phyloP scores from a whole-genome alignment of 2,329 filamentous ascomycete genomes.

The Hortaea werneckii region DNA sequence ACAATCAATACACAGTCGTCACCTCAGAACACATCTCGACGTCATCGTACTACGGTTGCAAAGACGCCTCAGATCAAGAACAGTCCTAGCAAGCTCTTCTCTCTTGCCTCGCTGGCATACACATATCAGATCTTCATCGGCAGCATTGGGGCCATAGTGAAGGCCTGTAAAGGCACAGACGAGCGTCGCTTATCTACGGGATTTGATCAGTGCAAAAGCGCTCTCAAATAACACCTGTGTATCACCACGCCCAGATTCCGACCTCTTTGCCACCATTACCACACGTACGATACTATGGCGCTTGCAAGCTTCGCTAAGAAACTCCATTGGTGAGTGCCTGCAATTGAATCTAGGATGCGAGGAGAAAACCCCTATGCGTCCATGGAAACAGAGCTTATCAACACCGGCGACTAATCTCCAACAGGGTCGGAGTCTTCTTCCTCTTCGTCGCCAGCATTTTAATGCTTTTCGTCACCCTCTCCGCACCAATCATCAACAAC shows the following conservation, averaged over 20 bases:
- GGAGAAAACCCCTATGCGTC: not conserved
- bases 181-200: not conserved
- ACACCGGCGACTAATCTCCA: not conserved
- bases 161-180: not conserved
- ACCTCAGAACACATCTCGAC: not conserved
- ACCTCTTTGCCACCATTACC: no score
- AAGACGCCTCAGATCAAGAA: no score
- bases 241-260: no score
- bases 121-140: not conserved
- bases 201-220: no score
- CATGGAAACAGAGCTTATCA: no score
- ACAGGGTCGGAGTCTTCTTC: slow-evolving; percentile 44
- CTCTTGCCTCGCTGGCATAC: not conserved
- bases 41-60: no score
- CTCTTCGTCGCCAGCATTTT: slow-evolving; percentile 47
- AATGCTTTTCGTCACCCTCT: slow-evolving; percentile 49
- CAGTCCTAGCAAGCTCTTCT: no score
- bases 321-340: not conserved
- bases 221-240: no score
- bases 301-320: not conserved
- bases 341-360: not conserved
- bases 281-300: not conserved
- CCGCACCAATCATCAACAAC: slow-evolving; percentile 48
- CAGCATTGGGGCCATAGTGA: not conserved
- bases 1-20: not conserved